Percentiles rank a stretch among this genome's conserved stretches.
Evolutionary conservation across 352 stramenopile species (phyloP).

Genomic region (Aphanomyces euteiches): DNA sequence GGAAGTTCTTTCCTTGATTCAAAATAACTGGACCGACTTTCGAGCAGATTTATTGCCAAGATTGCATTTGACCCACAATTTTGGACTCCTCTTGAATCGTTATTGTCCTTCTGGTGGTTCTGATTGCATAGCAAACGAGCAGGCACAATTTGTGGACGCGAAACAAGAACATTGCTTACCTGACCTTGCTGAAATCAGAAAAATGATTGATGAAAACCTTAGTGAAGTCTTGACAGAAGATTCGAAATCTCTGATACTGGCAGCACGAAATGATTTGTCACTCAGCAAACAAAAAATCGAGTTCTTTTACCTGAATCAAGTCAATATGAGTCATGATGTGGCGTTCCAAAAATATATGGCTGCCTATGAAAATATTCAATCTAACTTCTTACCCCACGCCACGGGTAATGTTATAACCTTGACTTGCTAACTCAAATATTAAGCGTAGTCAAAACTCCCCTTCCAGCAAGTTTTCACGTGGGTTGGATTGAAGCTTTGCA

Average conservation of each 20-base stretch:
- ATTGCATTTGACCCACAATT: slow-evolving; percentile 65
- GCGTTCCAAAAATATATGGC: slow-evolving; percentile 15
- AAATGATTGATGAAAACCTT: slow-evolving; percentile 31
- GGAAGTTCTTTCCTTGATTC: slow-evolving; percentile 43
- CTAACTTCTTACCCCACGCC: background rate
- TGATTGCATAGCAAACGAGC: too few species aligned
- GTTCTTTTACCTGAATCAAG: slow-evolving; percentile 47
- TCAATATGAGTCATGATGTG: slow-evolving; percentile 37
- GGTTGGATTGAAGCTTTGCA: background rate
- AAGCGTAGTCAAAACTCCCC: background rate
- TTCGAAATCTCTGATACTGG: slow-evolving; percentile 5
- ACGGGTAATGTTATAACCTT: slow-evolving; percentile 3
- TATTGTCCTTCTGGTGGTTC: slow-evolving; percentile 19
- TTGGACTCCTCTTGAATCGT: slow-evolving; percentile 38
- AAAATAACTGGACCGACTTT: slow-evolving; percentile 55
- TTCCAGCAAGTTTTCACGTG: slow-evolving; percentile 14
- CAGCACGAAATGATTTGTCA: slow-evolving; percentile 32
- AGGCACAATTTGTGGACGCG: slow-evolving; percentile 31
- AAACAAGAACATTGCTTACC: slow-evolving; percentile 51
- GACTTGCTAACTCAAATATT: background rate
- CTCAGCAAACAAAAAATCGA: slow-evolving; percentile 39
- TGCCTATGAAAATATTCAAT: slow-evolving; percentile 1
- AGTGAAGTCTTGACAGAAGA: slow-evolving; percentile 16
- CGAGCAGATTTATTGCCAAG: slow-evolving; percentile 64
- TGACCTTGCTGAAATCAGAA: slow-evolving; percentile 37